A percentile compares a stretch with the other conserved stretches of the same genome.
Conservation (phyloP, 2,329 filamentous ascomycete species). For the Diaporthe destruens region DNA sequence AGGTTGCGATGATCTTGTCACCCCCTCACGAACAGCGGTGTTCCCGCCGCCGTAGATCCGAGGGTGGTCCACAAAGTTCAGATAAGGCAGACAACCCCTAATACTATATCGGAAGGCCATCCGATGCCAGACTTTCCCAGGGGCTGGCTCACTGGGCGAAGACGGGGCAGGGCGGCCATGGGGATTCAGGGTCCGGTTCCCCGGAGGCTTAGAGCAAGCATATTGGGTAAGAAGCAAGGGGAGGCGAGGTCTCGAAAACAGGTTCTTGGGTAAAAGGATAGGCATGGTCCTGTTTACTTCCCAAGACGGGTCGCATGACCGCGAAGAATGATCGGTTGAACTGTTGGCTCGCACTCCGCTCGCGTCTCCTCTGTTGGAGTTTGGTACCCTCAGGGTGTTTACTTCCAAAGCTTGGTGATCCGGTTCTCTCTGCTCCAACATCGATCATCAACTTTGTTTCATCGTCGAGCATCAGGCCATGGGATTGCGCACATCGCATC, state of each 20-base stretch:
- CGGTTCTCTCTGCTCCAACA: not conserved
- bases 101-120: not conserved
- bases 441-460: not conserved
- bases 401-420: not conserved
- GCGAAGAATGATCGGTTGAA: constrained; percentile 9
- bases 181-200: not conserved
- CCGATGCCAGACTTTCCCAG: not conserved
- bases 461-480: not conserved
- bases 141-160: not conserved
- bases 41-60: not conserved
- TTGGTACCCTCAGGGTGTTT: constrained; percentile 11
- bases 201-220: not conserved
- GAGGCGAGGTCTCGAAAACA: not conserved
- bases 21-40: not conserved
- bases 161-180: constrained; percentile 9
- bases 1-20: not conserved
- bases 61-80: not conserved
- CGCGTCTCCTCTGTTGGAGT: not conserved
- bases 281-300: constrained; percentile 12
- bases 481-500: not conserved
- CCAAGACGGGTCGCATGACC: constrained; percentile 1
- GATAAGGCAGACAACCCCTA: not conserved
- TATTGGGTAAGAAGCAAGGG: not conserved
- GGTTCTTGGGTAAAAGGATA: constrained; percentile 1
- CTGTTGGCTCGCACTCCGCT: not conserved